phyloP scores from a whole-genome alignment of 805 yeast species.

The Schwanniomyces polymorphus region DNA sequence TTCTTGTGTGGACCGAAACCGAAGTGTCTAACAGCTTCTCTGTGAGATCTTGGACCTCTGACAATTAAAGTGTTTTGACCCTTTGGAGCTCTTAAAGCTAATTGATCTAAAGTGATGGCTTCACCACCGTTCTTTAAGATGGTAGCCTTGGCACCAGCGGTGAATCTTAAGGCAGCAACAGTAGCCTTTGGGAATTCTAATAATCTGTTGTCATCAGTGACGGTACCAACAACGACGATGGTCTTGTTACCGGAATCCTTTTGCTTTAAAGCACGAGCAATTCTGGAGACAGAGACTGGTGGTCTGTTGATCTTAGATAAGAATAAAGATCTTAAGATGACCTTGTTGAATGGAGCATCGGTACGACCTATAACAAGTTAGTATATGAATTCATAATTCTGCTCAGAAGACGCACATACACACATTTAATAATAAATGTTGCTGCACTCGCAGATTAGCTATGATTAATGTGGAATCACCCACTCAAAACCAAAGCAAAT shows the following conservation, averaged over 20 bases:
- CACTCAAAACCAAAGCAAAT: not conserved
- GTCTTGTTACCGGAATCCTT: slow-evolving; percentile 86
- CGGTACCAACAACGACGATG: slow-evolving; percentile 98
- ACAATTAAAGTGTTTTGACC: slow-evolving; percentile 97
- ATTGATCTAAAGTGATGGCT: slow-evolving; percentile 98
- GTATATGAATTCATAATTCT: slow-evolving; percentile 32
- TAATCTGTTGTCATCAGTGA: slow-evolving; percentile 96
- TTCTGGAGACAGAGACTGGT: slow-evolving; percentile 95
- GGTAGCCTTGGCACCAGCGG: slow-evolving; percentile 98
- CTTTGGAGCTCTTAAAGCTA: slow-evolving; percentile 98
- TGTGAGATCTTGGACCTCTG: slow-evolving; percentile 98
- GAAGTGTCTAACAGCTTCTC: slow-evolving; percentile 99
- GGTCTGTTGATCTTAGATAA: slow-evolving; percentile 99
- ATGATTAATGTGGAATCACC: not conserved
- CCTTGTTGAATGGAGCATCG: slow-evolving; percentile 98
- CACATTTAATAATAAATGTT: slow-evolving; percentile 7
- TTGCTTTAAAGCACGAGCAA: slow-evolving; percentile 79
- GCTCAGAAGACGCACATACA: slow-evolving; percentile 45
- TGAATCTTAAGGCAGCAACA: slow-evolving; percentile 98
- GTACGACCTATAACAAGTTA: slow-evolving; percentile 79
- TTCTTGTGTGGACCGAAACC: slow-evolving; percentile 99
- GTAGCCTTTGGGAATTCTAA: slow-evolving; percentile 94
- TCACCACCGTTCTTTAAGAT: slow-evolving; percentile 99
- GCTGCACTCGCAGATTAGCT: slow-evolving; percentile 39
- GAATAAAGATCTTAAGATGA: slow-evolving; percentile 90